phyloP scores from a whole-genome alignment of 148 eudicot genomes.

The Rhododendron williamsianum region DNA sequence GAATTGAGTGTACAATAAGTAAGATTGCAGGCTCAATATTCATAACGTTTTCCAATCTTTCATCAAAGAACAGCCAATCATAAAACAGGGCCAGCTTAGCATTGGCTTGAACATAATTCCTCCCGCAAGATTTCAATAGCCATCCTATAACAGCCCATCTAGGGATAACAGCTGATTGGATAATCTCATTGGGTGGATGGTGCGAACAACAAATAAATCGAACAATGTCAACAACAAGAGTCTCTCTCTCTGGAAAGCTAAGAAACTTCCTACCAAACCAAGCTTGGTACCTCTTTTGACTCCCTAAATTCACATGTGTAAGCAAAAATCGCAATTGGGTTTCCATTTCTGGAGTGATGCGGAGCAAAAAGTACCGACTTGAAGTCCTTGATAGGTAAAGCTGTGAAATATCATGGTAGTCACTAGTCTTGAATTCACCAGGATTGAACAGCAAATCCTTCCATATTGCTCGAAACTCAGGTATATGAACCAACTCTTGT shows the following conservation, averaged over 20 bases:
- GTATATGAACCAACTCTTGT: conserved; percentile 76
- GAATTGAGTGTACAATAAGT: conserved; percentile 69
- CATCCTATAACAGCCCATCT: conserved; percentile 96
- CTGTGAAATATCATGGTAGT: conserved; percentile 52
- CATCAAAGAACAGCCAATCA: conserved; percentile 95
- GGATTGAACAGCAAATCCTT: conserved; percentile 63
- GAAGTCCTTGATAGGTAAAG: conserved; percentile 60
- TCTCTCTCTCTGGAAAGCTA: conserved; percentile 47
- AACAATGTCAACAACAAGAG: conserved; percentile 52
- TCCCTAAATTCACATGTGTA: conserved; percentile 61
- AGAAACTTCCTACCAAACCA: not conserved
- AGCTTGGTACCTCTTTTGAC: conserved; percentile 49
- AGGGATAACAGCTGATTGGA: conserved; percentile 62
- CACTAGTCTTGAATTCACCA: conserved; percentile 35
- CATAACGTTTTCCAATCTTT: conserved; percentile 60
- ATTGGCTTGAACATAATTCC: conserved; percentile 61
- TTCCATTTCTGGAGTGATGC: conserved; percentile 79
- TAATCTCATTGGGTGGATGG: conserved; percentile 77
- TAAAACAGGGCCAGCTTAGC: conserved; percentile 75
- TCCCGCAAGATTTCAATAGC: conserved; percentile 51
- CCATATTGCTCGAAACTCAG: conserved; percentile 71
- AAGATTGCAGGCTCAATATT: conserved; percentile 83
- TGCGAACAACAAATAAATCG: conserved; percentile 78
- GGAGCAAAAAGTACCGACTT: conserved; percentile 55
- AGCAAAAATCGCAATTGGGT: conserved; percentile 61